Percentiles rank a stretch among this genome's conserved stretches.
phyloP scores from a whole-genome alignment of 768 basidiomycete genomes.

The Trametes punicea region DNA sequence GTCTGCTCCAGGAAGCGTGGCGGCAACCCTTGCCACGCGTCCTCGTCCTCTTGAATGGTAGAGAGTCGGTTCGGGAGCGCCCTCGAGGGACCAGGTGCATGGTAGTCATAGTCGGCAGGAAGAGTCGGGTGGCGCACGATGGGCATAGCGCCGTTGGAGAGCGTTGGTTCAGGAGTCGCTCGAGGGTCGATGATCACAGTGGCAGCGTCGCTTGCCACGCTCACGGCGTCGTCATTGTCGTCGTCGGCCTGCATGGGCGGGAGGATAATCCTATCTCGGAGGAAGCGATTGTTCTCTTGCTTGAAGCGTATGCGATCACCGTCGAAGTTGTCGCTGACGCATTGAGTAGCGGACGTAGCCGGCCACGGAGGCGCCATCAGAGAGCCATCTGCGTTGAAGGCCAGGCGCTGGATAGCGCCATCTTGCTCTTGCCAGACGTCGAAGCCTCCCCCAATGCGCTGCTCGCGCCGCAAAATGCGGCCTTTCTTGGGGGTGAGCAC shows the following conservation, averaged over 20 bases:
- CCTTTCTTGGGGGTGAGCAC: constrained; percentile 15
- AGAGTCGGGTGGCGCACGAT: constrained; percentile 9
- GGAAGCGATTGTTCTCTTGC: not conserved
- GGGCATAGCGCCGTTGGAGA: not conserved
- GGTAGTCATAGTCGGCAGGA: constrained; percentile 4
- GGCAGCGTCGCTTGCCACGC: constrained; percentile 4
- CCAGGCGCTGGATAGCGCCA: not conserved
- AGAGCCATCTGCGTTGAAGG: not conserved
- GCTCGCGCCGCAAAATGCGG: not conserved
- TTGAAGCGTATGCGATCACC: not conserved
- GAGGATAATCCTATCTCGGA: not conserved
- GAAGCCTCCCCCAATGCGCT: constrained; percentile 1
- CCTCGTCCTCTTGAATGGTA: constrained; percentile 3
- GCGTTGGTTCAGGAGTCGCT: constrained; percentile 8
- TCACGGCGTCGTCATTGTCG: constrained; percentile 5
- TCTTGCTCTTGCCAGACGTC: constrained; percentile 9
- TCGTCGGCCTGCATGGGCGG: not conserved
- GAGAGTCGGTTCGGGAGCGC: not conserved
- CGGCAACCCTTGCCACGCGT: not conserved
- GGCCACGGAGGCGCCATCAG: not conserved
- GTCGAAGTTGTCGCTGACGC: not conserved
- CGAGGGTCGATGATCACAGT: constrained; percentile 7
- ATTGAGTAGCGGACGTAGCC: not conserved
- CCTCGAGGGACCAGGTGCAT: not conserved
- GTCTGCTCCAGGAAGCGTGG: not conserved